These are phyloP conservation scores for Sindora glabra DNA, from an alignment of 306 rosid genomes.

Conservation along the genomic window DNA sequence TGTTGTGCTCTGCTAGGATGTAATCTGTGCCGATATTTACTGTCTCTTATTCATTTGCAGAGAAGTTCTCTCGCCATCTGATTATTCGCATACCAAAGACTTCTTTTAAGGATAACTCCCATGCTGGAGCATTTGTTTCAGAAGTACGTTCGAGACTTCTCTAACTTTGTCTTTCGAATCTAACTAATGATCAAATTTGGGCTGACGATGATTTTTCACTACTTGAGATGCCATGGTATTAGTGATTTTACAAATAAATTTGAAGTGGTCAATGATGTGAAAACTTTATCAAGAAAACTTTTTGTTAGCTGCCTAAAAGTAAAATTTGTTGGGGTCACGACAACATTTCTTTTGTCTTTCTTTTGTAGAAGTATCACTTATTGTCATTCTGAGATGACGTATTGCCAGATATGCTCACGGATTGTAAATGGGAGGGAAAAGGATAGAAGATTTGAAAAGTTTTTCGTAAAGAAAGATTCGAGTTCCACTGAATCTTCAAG, in stretches of 20 bases:
- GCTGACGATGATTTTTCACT: neutral
- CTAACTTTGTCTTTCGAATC: neutral
- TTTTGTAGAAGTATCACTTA: conserved; percentile 27
- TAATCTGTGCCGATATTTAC: conserved; percentile 9
- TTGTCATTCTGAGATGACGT: conserved; percentile 22
- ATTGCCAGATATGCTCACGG: conserved; percentile 79
- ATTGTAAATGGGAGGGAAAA: conserved; percentile 33
- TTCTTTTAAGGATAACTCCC: conserved; percentile 91
- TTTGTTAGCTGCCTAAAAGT: conserved; percentile 5
- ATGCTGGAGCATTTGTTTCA: conserved; percentile 87
- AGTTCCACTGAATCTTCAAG: conserved; percentile 31
- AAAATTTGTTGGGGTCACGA: conserved; percentile 14
- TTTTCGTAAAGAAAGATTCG: conserved; percentile 69
- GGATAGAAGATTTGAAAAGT: conserved; percentile 38
- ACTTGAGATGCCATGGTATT: neutral
- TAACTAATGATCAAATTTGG: neutral
- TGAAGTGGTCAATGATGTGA: neutral
- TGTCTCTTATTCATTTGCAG: conserved; percentile 35
- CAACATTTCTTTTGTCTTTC: conserved; percentile 2
- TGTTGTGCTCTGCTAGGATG: neutral
- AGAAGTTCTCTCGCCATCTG: conserved; percentile 87
- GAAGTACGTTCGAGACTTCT: conserved; percentile 55
- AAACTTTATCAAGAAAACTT: neutral
- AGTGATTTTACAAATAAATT: neutral
- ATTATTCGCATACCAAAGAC: conserved; percentile 60